Evolutionary conservation across 148 eudicot genomes (phyloP), one percentile per base, ranked within the genome.

Genomic region (Polygonum aviculare): DNA sequence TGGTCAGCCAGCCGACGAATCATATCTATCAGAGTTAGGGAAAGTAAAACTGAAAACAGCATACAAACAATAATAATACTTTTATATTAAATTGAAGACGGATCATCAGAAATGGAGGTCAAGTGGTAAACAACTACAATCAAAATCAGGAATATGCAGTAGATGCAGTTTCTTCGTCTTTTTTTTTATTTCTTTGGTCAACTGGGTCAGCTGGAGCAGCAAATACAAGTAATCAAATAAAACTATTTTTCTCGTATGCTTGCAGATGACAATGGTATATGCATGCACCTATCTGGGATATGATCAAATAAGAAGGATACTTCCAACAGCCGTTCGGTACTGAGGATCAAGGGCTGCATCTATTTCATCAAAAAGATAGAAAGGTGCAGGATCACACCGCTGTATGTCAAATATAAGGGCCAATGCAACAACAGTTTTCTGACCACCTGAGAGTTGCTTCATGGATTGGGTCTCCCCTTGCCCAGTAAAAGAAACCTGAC

Each of bases 261-360:
- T 3, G 14, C 11, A 60, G 67, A 12, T 12, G 40, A 63, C 16
- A 12, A 12, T 12, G 19, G 16, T 35, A 67, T 67, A 38, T 16
- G 72, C 45, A 35, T 38, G 72, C 44, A 67, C 15, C 67, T 9
- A 12, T 60, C 15, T 60, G 36, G 67, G 14, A 35, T 14, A 38
- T 22, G 45, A 79, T 54, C 14, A 45, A 57, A 60, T 60, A 12
- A 48, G 39, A 59, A 92, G 97, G 97, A 95, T 95, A 95, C 98
- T 89, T 80, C 99, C 99, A 72, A 96, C 99, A 76, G 99, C 98
- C 73, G 98, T 93, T 91, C 99, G 82, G 82, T 96, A 96, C 86
- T 96, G 99, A 82, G 99, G 97, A 87, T 96, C 99, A 74, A 96
- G 87, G 70, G 99, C 99, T 47, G 99, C 99, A 84, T 93, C 99